Conservation (phyloP, 2,329 filamentous ascomycete species). For the Botryotinia narcissicola region DNA sequence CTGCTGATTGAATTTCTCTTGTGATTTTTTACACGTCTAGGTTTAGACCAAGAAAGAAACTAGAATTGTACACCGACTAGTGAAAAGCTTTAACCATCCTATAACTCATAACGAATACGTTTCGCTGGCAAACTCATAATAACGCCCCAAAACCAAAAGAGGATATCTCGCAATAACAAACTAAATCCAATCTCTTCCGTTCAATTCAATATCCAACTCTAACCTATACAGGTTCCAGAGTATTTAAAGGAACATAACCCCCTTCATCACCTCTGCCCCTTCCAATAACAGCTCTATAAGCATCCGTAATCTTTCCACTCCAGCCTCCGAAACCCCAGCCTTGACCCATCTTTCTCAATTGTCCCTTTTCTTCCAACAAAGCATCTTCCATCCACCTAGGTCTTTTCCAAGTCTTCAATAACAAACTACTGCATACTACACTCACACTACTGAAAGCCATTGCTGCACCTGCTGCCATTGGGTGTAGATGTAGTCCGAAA, state of each 20-base stretch:
- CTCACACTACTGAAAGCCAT: constrained; percentile 91
- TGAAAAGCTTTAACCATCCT: neutral
- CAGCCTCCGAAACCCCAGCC: constrained; percentile 42
- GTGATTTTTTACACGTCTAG: neutral
- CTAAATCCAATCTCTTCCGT: neutral
- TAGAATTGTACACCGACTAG: neutral
- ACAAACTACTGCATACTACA: constrained; percentile 78
- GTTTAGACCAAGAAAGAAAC: neutral
- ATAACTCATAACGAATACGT: too few species aligned
- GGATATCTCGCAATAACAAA: constrained; percentile 6
- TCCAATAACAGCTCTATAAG: constrained; percentile 41
- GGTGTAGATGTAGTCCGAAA: constrained; percentile 81
- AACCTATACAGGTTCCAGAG: constrained; percentile 29
- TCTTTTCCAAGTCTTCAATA: constrained; percentile 82
- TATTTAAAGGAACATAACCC: constrained; percentile 57
- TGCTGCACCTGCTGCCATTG: constrained; percentile 90
- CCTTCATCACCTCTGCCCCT: constrained; percentile 46
- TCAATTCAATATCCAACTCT: constrained; percentile 2
- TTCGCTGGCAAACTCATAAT: neutral
- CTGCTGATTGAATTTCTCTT: neutral
- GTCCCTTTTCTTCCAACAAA: constrained; percentile 59
- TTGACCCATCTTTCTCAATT: constrained; percentile 34
- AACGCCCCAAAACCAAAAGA: neutral
- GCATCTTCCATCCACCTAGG: constrained; percentile 83
- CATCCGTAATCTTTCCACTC: constrained; percentile 45